Evolutionary conservation across 2,329 filamentous ascomycete species (phyloP).

Genomic region (Monilinia aucupariae): DNA sequence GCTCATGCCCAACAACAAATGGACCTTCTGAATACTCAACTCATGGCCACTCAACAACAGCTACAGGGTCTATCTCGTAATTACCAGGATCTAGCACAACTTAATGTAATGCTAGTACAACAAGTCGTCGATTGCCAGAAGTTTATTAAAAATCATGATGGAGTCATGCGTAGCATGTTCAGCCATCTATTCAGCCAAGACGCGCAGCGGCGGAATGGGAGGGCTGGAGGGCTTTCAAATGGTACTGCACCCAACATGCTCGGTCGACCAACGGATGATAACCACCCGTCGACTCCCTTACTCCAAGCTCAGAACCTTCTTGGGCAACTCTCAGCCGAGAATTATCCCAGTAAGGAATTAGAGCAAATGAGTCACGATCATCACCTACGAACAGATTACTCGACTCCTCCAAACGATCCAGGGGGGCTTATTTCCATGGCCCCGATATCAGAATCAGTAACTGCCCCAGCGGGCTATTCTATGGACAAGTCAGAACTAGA

Average conservation of each 20-base stretch:
- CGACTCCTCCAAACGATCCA: conserved; percentile 33
- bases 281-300: conserved; percentile 60
- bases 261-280: conserved; percentile 41
- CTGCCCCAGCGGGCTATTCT: conserved; percentile 38
- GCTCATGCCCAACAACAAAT: conserved; percentile 64
- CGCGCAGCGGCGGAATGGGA: conserved; percentile 58
- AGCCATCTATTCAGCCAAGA: conserved; percentile 61
- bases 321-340: conserved; percentile 59
- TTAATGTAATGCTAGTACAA: conserved; percentile 56
- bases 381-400: conserved; percentile 31
- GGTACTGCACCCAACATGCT: conserved; percentile 27
- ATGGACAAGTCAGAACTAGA: conserved; percentile 52
- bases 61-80: conserved; percentile 81
- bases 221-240: conserved; percentile 39
- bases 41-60: conserved; percentile 87
- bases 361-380: conserved; percentile 53
- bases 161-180: conserved; percentile 67
- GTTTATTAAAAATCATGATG: conserved; percentile 62
- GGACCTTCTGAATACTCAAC: conserved; percentile 78
- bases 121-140: conserved; percentile 58
- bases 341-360: conserved; percentile 58
- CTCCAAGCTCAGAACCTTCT: conserved; percentile 63
- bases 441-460: conserved; percentile 42
- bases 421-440: conserved; percentile 28
- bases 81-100: conserved; percentile 68